A percentile compares a stretch with the other conserved stretches of the same genome.
Conservation (phyloP, 495 filamentous ascomycete genomes). For the Lasiosphaeria ovina region DNA sequence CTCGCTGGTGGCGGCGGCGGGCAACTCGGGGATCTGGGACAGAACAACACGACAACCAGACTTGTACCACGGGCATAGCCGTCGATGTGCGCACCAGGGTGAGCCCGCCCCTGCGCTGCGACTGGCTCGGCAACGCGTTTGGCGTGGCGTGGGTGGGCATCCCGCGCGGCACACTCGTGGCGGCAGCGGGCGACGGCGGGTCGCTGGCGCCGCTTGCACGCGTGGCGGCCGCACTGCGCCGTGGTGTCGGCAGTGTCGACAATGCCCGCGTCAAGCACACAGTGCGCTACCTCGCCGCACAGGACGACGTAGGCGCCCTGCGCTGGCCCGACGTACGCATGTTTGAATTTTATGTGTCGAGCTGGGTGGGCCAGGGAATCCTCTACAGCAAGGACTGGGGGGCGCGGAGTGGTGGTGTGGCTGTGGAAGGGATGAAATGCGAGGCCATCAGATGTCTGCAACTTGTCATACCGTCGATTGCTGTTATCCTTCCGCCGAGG, state of each 20-base stretch:
- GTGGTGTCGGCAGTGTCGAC: background rate
- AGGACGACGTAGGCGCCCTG: background rate
- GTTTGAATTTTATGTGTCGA: slow-evolving; percentile 7
- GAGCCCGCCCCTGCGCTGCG: background rate
- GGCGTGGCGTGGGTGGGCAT: slow-evolving; percentile 2
- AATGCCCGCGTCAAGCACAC: background rate
- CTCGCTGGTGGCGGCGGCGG: background rate
- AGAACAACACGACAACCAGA: background rate
- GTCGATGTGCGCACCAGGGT: background rate
- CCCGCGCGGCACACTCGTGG: background rate
- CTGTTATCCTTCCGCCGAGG: slow-evolving; percentile 1
- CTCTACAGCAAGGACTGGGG: slow-evolving; percentile 2
- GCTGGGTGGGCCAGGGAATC: background rate
- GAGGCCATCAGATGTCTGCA: slow-evolving; percentile 5
- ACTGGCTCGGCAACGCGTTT: slow-evolving; percentile 2
- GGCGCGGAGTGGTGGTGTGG: background rate
- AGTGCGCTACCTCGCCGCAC: background rate
- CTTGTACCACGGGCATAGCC: background rate
- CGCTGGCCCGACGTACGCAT: background rate
- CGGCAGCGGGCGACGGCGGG: background rate
- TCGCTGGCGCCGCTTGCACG: background rate
- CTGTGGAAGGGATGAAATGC: background rate
- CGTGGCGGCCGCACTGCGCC: background rate
- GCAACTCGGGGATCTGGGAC: background rate
- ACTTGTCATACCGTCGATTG: background rate